These are phyloP conservation scores for Pseudoturritis turrita DNA, from an alignment of 345 rosid genomes.

Conservation along the genomic window DNA sequence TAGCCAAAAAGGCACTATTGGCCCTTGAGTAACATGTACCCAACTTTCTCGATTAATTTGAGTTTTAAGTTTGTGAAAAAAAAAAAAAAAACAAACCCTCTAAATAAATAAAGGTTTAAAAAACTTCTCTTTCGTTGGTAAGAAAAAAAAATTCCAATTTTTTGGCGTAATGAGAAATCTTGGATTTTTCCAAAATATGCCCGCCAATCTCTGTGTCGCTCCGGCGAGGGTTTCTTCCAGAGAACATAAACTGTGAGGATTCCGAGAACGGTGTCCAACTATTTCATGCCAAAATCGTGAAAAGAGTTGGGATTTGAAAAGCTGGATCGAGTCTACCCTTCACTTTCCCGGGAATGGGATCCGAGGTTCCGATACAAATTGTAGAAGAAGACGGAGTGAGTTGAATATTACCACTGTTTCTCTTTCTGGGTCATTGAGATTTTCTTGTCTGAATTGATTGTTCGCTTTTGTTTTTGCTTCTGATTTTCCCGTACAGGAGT, in stretches of 20 bases:
- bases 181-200: background rate
- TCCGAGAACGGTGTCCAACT: background rate
- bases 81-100: no score
- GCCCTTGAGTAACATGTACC: no score
- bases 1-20: no score
- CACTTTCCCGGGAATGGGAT: constrained; percentile 33
- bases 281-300: background rate
- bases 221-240: constrained; percentile 18
- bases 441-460: background rate
- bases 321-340: background rate
- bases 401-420: background rate
- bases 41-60: no score
- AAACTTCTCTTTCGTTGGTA: no score
- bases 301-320: background rate
- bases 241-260: background rate
- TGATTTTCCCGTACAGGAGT: constrained; percentile 33
- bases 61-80: no score
- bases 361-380: constrained; percentile 30
- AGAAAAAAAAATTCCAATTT: no score
- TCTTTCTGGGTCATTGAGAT: background rate
- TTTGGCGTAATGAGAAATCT: background rate
- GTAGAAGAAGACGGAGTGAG: constrained; percentile 54
- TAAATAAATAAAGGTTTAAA: no score
- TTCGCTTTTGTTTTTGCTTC: background rate
- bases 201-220: constrained; percentile 18